Evolutionary conservation across 345 rosid species (phyloP).

Genomic region (Salix brachista): DNA sequence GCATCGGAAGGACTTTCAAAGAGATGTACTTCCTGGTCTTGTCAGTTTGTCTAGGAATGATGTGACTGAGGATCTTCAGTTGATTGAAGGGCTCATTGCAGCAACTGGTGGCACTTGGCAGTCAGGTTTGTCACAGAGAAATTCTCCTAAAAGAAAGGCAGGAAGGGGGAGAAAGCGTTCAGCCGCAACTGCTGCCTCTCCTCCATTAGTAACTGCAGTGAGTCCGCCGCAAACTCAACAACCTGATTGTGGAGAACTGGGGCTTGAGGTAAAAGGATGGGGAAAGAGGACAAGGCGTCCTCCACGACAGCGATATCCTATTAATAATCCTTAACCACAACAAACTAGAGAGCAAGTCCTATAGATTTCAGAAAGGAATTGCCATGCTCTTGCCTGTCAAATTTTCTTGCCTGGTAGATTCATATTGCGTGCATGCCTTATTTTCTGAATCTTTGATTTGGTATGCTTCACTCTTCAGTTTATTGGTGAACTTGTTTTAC

Average conservation of each 20-base stretch:
- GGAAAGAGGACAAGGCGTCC: constrained; percentile 84
- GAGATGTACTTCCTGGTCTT: constrained; percentile 67
- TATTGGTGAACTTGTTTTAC: background rate
- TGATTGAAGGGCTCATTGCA: constrained; percentile 64
- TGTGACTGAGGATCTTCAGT: constrained; percentile 65
- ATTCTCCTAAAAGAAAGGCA: constrained; percentile 25
- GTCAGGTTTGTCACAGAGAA: constrained; percentile 42
- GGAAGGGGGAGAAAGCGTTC: constrained; percentile 52
- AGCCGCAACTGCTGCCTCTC: constrained; percentile 2
- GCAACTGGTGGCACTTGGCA: constrained; percentile 58
- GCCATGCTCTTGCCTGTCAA: constrained; percentile 1
- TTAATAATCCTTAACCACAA: constrained; percentile 17
- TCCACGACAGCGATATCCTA: constrained; percentile 52
- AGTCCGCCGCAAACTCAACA: constrained; percentile 20
- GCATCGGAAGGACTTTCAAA: constrained; percentile 71
- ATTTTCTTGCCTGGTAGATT: background rate
- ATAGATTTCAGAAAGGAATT: background rate
- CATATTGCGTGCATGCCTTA: background rate
- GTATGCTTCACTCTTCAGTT: background rate
- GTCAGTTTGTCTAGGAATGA: constrained; percentile 56
- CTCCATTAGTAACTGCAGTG: constrained; percentile 14
- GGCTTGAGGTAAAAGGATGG: constrained; percentile 62
- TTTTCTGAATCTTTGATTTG: background rate
- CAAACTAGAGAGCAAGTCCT: background rate
- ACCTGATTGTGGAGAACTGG: constrained; percentile 32